These are phyloP conservation scores for Fusarium coffeatum DNA, from an alignment of 2,329 filamentous ascomycete genomes.

Conservation along the genomic window DNA sequence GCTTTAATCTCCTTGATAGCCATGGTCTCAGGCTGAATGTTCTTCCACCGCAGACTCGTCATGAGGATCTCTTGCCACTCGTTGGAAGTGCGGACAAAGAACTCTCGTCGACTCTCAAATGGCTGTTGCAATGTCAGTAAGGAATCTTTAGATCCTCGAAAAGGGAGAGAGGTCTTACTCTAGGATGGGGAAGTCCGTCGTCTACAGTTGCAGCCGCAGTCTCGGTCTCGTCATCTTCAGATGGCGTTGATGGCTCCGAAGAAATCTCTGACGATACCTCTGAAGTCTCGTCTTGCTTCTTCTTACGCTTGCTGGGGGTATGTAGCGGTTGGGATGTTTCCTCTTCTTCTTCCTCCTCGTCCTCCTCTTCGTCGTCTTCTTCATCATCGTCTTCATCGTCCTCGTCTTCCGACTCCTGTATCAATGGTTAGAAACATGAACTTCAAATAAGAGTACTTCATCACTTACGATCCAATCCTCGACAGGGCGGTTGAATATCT, in stretches of 20 bases:
- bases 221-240: slow-evolving; percentile 61
- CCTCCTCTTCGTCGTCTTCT: slow-evolving; percentile 69
- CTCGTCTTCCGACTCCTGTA: slow-evolving; percentile 68
- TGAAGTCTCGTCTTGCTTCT: slow-evolving; percentile 60
- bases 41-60: slow-evolving; percentile 76
- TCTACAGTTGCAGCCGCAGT: slow-evolving; percentile 66
- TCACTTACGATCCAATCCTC: slow-evolving; percentile 80
- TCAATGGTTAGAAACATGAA: slow-evolving; percentile 22
- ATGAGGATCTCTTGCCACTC: slow-evolving; percentile 93
- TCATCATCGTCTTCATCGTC: slow-evolving; percentile 71
- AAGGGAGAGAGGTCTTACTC: slow-evolving; percentile 54
- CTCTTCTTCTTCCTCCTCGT: slow-evolving; percentile 65
- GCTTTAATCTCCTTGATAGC: slow-evolving; percentile 92
- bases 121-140: slow-evolving; percentile 63
- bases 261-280: slow-evolving; percentile 52
- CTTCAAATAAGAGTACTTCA: not conserved
- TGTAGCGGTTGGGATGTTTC: slow-evolving; percentile 60
- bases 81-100: slow-evolving; percentile 87
- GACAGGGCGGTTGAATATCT: slow-evolving; percentile 87
- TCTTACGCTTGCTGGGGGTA: slow-evolving; percentile 68
- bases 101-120: slow-evolving; percentile 91
- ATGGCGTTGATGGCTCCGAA: slow-evolving; percentile 41
- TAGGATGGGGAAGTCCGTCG: slow-evolving; percentile 79
- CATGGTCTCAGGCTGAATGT: slow-evolving; percentile 73
- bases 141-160: not conserved